Base-by-base conservation (phyloP, 2,329 filamentous ascomycete genomes). In the Stemphylium vesicarium region DNA sequence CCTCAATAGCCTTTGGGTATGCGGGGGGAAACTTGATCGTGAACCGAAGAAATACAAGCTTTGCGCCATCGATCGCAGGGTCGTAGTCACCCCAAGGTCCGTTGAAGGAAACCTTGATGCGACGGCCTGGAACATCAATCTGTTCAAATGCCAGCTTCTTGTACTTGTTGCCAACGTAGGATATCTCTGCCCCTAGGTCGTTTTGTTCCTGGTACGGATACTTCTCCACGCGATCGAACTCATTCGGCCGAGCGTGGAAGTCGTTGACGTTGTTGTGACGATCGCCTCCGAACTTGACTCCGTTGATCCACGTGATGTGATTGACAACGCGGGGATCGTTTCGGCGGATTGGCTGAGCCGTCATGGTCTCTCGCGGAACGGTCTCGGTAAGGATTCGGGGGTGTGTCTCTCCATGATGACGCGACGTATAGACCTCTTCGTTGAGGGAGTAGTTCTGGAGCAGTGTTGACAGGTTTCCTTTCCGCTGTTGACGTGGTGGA, bases 291-390 rank as follows among this genome's bases (percentile, higher is more conserved):
- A 88, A 85, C 59, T 85, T 87, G 36, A 88, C 84, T 45, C 85
- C 85, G 53, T 83, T 83, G 82, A 88, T 86, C 85, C 85, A 88
- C 2, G 81, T 79, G 50, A 88, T 86, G 13, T 84, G 83, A 52
- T 85, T 85, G 18, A 81, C 80, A 50, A 83, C 81, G 36, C 79
- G 80, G 44, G 78, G 78, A 50, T 78, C 63, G 16, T 78, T 78
- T 36, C 78, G 78, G 20, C 80, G 79, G 57, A 82, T 80, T 67
- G 81, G 80, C 16, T 78, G 79, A 18, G 79, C 78, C 38, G 80
- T 81, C 68, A 81, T 79, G 32, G 79, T 80, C 11, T 78, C 77
- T 43, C 68, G 60, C 9, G 56, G 49, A 36, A 62, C 15, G 37
- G 49, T 47, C 37, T 60, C 59, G 6, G 37, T 35, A 10, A 56